Base-by-base conservation (phyloP, 352 stramenopile genomes). In the Pythium apleroticum region DNA sequence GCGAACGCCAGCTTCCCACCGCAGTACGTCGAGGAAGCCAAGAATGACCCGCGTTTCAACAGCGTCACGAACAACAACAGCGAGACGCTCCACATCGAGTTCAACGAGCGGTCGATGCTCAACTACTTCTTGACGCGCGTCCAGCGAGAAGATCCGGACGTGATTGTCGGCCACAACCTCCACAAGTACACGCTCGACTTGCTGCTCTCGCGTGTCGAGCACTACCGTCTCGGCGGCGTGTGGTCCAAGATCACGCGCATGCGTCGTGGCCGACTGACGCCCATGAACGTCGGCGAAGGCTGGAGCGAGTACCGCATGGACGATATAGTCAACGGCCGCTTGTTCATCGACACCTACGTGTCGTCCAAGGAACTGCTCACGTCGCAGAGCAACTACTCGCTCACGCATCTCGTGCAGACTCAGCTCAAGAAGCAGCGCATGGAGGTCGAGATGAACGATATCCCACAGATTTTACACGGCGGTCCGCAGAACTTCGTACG, bases 151-250 rank as follows among this genome's bases (percentile, higher is more conserved):
- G 98, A 99, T 76, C 98, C 98, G 6, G 98, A 99, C 69, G 88
- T 99, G 9, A 87, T 99, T 30, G 91, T 99, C 15, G 97, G 96
- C 12, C 98, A 99, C 84, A 99, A 99, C 75, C 86, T 99, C 50
- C 95, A 98, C 80, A 98, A 97, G 45, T 99, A 99, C 71, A 96
- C 98, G 20, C 84, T 99, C 33, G 96, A 99, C 70, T 81, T 99
- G n/a, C 78, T 99, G 7, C 88, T 99, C 19, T 95, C 80, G 25
- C 88, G 97, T 25, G 97, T 98, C 54, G 84, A 97, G 11, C 89
- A 97, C 63, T 95, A 97, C 60, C 97, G 98, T 19, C 58, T 95
- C 11, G 87, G 87, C 52, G 81, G 83, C 4, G 56, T 91, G 22
- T 95, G 87, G 87, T 94, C 83, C 14, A 93, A 92, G 65, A 66